Conservation (phyloP, 2,329 filamentous ascomycete genomes). For the Truncatella angustata region DNA sequence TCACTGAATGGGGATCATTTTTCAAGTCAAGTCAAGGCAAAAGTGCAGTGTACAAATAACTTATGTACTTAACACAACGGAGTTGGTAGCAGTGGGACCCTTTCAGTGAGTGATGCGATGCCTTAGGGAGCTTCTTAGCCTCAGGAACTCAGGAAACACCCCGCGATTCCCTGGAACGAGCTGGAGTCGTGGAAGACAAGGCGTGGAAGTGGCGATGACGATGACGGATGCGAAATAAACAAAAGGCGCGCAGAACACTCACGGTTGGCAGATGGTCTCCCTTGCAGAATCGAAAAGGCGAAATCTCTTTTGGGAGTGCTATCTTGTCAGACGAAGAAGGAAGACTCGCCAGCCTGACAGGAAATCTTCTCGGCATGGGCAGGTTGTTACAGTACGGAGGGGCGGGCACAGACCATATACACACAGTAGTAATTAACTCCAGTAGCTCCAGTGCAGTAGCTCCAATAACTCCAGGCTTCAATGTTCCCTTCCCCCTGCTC, state of each 20-base stretch:
- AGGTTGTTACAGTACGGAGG: too few relatives aligned
- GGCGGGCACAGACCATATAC: constrained; percentile 1
- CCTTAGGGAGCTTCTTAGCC: constrained; percentile 1
- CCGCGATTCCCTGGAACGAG: not conserved
- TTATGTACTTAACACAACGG: too few relatives aligned
- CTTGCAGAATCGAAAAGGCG: not conserved
- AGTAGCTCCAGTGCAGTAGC: not conserved
- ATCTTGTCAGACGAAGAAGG: not conserved
- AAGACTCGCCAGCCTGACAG: not conserved
- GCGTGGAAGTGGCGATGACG: not conserved
- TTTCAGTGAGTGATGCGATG: not conserved
- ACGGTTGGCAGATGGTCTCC: too few relatives aligned
- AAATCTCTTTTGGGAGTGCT: not conserved
- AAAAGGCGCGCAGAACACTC: too few relatives aligned
- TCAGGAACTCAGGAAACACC: constrained; percentile 7
- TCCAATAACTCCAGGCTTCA: not conserved
- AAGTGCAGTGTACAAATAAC: too few relatives aligned
- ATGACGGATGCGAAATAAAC: not conserved
- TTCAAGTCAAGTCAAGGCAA: too few relatives aligned
- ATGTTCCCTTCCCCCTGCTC: too few relatives aligned
- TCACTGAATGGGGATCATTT: too few relatives aligned
- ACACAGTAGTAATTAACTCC: not conserved
- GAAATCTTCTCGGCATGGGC: not conserved
- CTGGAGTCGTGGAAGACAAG: not conserved
- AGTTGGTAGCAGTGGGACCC: not conserved